Percentiles rank a stretch among this genome's conserved stretches.
phyloP scores from a whole-genome alignment of 2,329 filamentous ascomycete genomes.

The Tolypocladium pustulatum region DNA sequence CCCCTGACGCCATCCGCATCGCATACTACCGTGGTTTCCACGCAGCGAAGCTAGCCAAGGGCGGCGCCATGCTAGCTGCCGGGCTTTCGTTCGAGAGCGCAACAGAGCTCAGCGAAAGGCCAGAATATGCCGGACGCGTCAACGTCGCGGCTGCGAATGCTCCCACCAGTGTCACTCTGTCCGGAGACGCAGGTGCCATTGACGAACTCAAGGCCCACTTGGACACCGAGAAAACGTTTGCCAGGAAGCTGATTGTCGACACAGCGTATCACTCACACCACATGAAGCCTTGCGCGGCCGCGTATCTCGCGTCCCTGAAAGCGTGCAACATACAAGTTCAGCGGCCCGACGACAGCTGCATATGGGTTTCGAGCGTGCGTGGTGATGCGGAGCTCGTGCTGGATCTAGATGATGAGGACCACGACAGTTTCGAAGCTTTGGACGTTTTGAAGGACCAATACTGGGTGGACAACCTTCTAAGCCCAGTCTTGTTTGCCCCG shows the following conservation, averaged over 20 bases:
- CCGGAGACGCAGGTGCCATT: neutral
- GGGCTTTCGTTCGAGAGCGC: slow-evolving; percentile 6
- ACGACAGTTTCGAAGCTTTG: neutral
- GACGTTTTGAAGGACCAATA: slow-evolving; percentile 10
- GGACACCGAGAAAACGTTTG: neutral
- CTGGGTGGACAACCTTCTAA: slow-evolving; percentile 25
- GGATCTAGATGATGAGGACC: neutral
- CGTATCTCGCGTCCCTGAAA: neutral
- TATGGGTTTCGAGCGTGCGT: neutral
- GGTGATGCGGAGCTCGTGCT: neutral
- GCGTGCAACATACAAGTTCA: neutral
- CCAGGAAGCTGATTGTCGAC: neutral
- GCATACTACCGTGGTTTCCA: slow-evolving; percentile 11
- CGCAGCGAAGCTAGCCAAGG: neutral
- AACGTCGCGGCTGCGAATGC: slow-evolving; percentile 12
- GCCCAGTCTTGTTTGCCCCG: slow-evolving; percentile 3
- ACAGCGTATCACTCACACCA: neutral
- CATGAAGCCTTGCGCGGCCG: neutral
- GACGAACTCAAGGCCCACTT: neutral
- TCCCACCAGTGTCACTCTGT: neutral
- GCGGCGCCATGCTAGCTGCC: slow-evolving; percentile 10
- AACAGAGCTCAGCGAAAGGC: neutral
- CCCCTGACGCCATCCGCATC: slow-evolving; percentile 5
- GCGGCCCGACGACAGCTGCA: neutral
- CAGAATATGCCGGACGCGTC: slow-evolving; percentile 1